phyloP scores from a whole-genome alignment of 306 rosid species.

The Inga oerstediana region DNA sequence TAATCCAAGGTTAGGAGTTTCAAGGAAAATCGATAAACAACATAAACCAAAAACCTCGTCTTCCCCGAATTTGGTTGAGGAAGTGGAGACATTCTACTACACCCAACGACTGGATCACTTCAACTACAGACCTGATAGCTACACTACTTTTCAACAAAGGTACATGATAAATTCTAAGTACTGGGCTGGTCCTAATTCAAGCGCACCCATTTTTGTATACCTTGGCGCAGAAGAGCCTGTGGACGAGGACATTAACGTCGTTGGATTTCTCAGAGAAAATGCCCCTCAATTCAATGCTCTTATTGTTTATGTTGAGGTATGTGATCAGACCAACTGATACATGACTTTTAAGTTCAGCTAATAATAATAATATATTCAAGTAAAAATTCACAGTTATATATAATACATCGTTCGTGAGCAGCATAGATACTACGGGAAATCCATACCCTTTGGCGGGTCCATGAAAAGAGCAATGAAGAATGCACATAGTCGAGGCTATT shows the following conservation, averaged over 20 bases:
- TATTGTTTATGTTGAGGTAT: constrained; percentile 40
- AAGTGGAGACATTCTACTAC: constrained; percentile 39
- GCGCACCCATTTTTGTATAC: constrained; percentile 42
- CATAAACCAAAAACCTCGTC: constrained; percentile 19
- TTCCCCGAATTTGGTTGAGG: neutral
- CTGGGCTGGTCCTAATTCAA: constrained; percentile 42
- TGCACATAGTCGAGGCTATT: constrained; percentile 42
- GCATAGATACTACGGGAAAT: constrained; percentile 52
- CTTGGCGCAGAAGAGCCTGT: constrained; percentile 42
- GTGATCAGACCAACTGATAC: neutral
- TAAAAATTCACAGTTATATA: neutral
- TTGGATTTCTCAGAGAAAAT: constrained; percentile 30
- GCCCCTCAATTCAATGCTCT: constrained; percentile 38
- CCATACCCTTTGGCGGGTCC: constrained; percentile 44
- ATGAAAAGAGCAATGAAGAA: constrained; percentile 40
- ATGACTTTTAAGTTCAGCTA: neutral
- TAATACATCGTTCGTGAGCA: neutral
- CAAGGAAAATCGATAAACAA: constrained; percentile 11
- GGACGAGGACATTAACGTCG: neutral
- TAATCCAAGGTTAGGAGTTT: constrained; percentile 42
- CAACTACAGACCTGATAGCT: constrained; percentile 41
- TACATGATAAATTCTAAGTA: constrained; percentile 33
- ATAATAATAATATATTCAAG: neutral
- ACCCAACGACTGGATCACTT: constrained; percentile 48
- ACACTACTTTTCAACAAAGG: constrained; percentile 40